Evolutionary conservation across 345 rosid species (phyloP).

Genomic region (Euphorbia lathyris): DNA sequence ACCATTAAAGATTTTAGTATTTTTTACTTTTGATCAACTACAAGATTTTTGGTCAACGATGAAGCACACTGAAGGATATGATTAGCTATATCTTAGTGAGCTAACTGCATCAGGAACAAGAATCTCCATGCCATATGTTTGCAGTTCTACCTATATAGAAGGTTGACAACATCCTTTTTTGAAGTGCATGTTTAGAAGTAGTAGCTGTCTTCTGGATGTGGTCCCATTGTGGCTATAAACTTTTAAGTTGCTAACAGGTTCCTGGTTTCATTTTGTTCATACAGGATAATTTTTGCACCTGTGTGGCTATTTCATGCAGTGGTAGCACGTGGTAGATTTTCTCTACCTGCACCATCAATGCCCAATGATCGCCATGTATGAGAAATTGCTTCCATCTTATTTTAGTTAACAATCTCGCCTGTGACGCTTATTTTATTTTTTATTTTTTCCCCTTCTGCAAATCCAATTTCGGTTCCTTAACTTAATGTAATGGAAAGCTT

Average conservation of each 20-base stretch:
- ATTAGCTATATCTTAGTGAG: neutral
- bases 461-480: neutral
- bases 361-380: constrained; percentile 81
- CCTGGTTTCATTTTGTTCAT: constrained; percentile 11
- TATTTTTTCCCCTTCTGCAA: neutral
- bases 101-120: neutral
- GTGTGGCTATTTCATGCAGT: constrained; percentile 82
- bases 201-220: neutral
- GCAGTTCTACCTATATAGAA: neutral
- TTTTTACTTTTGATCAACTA: neutral
- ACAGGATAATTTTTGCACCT: constrained; percentile 75
- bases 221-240: neutral
- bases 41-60: neutral
- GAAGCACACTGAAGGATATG: neutral
- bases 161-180: neutral
- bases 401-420: constrained; percentile 5
- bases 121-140: neutral
- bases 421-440: neutral
- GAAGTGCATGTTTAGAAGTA: neutral
- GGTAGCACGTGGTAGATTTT: constrained; percentile 83
- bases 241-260: constrained; percentile 3
- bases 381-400: constrained; percentile 7
- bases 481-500: constrained; percentile 2
- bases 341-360: constrained; percentile 84
- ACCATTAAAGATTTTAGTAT: neutral